Evolutionary conservation across 495 filamentous ascomycete species (phyloP), one percentile per base, ranked within the genome.

Genomic region (Niebla homalea): DNA sequence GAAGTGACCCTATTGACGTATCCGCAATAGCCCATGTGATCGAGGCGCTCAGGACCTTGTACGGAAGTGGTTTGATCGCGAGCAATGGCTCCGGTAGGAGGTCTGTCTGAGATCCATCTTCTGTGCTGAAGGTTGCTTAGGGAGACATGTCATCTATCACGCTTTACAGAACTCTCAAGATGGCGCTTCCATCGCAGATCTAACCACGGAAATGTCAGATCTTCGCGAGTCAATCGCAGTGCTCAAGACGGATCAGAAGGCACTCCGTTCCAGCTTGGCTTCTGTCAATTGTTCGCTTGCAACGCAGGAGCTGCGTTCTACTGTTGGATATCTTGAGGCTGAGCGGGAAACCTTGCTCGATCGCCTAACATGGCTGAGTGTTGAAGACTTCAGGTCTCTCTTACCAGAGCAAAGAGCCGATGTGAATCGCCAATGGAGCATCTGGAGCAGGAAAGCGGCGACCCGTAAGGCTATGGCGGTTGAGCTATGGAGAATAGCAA

Each of bases 61-160:
- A 81, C 41, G 73, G 82, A 51, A 69, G 67, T 29, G 71, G 74
- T 15, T 59, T 76, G 49, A 78, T 85, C 43, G 75, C 75, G 59
- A 74, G 70, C 36, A 74, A 76, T 46, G 67, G 68, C 18, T 67
- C 78, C 41, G 78, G 79, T 79, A 50, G 50, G 60, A 57, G 40
- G 21, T 3, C 16, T 10, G 20, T 18, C 46, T 23, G 5, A 23
- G 19, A 18, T 26, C 4, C 23, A 38, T n/a, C 11, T 20, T 48
- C 4, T 8, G 3, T 1, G 36, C 21, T 12, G 23, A 52, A 35
- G 15, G 12, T 5, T 2, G 48, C 21, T n/a, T 50, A 80, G 79
- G 78, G 16, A 83, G 80, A 61, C 78, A 82, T 60, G 69, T 68
- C 20, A 76, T 83, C 54, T 83, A 82, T 58, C 79, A 83, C 58